Base-by-base conservation (phyloP, 2,329 filamentous ascomycete genomes). In the Fusarium scirpi region DNA sequence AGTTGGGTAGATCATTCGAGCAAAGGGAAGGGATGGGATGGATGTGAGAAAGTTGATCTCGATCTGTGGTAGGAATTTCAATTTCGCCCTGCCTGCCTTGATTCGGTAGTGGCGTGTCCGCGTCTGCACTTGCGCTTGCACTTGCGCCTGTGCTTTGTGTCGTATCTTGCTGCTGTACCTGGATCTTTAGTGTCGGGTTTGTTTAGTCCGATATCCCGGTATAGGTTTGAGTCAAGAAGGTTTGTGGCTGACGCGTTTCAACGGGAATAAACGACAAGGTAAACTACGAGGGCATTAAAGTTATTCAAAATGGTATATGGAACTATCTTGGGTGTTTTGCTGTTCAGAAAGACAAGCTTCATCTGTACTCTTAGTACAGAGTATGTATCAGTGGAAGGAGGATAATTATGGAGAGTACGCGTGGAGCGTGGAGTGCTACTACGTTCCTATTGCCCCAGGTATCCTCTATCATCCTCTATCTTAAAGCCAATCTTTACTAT, bases 11-110 rank as follows among this genome's bases (percentile, higher is more conserved):
- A 63, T 67, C 67, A 72, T 71, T 53, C 44, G 34, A 55, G 53
- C 16, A 22, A 54, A 38, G 34, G 18, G 48, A 58, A 48, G 34
- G 2, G 48, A 58, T 52, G 34, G 0, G 30, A 60, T 46, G 59
- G 53, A 53, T 48, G 55, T 29, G 45, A 32, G 49, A 53, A 51
- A 43, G 24, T 53, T 47, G 52, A 71, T 68, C 54, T 68, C 63
- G 68, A 70, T 70, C 24, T 59, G 27, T 51, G 58, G 44, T 44
- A 66, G 62, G 62, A 67, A 66, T 64, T 60, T 63, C 53, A 67
- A 66, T 64, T 56, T 63, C 53, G 63, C 30, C 46, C 45, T 64
- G 67, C 46, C 45, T 64, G 67, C 67, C 67, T 71, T 70, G 63
- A 45, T 61, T 69, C 54, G 51, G 65, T 48, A 49, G 55, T 51